Evolutionary conservation across 495 filamentous ascomycete genomes (phyloP).

Genomic region (Neurospora sp.): DNA sequence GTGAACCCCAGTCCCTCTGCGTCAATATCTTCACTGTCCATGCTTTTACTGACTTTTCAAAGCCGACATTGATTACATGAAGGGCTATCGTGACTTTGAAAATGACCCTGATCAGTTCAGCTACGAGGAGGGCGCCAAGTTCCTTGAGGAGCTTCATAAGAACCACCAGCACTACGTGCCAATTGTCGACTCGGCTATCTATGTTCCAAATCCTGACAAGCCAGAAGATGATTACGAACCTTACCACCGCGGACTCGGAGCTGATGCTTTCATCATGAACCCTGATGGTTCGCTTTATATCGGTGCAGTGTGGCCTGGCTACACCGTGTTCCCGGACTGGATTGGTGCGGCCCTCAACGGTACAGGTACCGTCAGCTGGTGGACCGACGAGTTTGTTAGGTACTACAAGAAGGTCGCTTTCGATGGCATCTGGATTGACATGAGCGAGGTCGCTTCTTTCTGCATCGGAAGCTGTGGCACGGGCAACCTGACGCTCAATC

Average conservation of each 20-base stretch:
- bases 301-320: slow-evolving; percentile 83
- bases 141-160: slow-evolving; percentile 55
- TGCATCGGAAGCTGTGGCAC: slow-evolving; percentile 72
- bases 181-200: slow-evolving; percentile 78
- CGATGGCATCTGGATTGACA: slow-evolving; percentile 86
- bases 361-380: slow-evolving; percentile 52
- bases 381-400: slow-evolving; percentile 54
- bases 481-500: slow-evolving; percentile 57
- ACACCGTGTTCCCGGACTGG: slow-evolving; percentile 50
- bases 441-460: slow-evolving; percentile 74
- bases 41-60: slow-evolving; percentile 19
- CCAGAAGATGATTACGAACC: slow-evolving; percentile 58
- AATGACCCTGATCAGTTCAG: slow-evolving; percentile 60
- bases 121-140: slow-evolving; percentile 52
- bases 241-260: slow-evolving; percentile 56
- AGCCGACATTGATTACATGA: slow-evolving; percentile 85
- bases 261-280: slow-evolving; percentile 58
- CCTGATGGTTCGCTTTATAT: slow-evolving; percentile 62
- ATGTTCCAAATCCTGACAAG: slow-evolving; percentile 65
- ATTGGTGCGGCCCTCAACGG: slow-evolving; percentile 51
- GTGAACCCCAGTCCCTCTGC: neutral
- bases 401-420: slow-evolving; percentile 55
- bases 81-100: slow-evolving; percentile 57
- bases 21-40: slow-evolving; percentile 30
- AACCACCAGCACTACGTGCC: slow-evolving; percentile 68